These are phyloP conservation scores for Hypoxylon sp. DNA, from an alignment of 2,329 filamentous ascomycete genomes.

Conservation along the genomic window DNA sequence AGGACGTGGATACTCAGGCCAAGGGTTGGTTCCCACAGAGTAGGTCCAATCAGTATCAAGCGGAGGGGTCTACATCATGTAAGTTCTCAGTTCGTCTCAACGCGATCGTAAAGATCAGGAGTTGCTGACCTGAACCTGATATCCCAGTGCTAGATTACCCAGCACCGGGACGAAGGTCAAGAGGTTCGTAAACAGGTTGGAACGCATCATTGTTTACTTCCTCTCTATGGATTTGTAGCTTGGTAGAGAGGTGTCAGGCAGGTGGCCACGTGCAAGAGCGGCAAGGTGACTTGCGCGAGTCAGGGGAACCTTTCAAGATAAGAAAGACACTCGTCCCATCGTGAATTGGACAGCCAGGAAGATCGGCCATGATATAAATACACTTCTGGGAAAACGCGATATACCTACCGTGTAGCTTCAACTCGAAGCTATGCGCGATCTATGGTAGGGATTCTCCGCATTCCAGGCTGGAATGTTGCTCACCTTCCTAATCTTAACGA, in stretches of 20 bases:
- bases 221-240: slow-evolving; percentile 23
- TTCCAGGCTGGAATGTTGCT: slow-evolving; percentile 43
- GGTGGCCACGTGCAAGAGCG: slow-evolving; percentile 16
- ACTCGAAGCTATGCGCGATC: slow-evolving; percentile 37
- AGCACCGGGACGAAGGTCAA: slow-evolving; percentile 38
- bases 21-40: slow-evolving; percentile 66
- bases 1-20: slow-evolving; percentile 72
- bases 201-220: slow-evolving; percentile 38
- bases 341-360: slow-evolving; percentile 11
- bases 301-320: slow-evolving; percentile 23
- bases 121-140: slow-evolving; percentile 45
- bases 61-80: slow-evolving; percentile 59
- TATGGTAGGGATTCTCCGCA: slow-evolving; percentile 45
- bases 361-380: slow-evolving; percentile 36
- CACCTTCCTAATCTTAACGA: slow-evolving; percentile 45
- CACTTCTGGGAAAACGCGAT: slow-evolving; percentile 27
- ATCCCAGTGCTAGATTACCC: slow-evolving; percentile 39
- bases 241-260: slow-evolving; percentile 17
- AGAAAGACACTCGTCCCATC: slow-evolving; percentile 26
- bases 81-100: slow-evolving; percentile 41
- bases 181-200: slow-evolving; percentile 35
- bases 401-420: slow-evolving; percentile 25
- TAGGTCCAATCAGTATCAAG: slow-evolving; percentile 68
- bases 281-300: slow-evolving; percentile 16
- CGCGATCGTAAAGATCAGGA: neutral